Evolutionary conservation across 169 alveolate species (phyloP).

Genomic region (Blepharisma undulans): DNA sequence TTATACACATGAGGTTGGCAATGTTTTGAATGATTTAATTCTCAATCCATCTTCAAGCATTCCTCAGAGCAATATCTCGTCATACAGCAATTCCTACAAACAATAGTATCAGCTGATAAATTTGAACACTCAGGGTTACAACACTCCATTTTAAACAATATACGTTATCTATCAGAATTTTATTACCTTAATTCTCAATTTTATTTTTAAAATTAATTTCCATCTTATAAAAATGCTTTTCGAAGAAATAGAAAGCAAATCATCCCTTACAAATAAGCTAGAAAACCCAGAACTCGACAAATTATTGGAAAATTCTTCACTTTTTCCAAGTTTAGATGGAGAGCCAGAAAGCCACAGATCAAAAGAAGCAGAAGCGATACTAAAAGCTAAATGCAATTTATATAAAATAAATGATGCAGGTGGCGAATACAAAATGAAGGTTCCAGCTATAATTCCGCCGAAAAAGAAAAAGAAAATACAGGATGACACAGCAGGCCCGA

Average conservation of each 20-base stretch:
- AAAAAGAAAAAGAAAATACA: background rate
- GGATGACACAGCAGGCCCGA: background rate
- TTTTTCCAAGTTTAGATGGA: conserved; percentile 14
- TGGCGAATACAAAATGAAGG: background rate
- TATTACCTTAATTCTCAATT: background rate
- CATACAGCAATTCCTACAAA: background rate
- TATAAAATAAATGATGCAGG: background rate
- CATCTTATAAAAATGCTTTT: conserved; percentile 1
- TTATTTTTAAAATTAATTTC: background rate
- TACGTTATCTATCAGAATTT: background rate
- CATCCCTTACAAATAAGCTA: background rate
- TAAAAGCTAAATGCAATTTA: background rate
- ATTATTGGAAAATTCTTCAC: background rate
- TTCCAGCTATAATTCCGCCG: conserved; percentile 18
- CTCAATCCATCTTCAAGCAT: background rate
- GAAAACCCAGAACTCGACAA: conserved; percentile 30
- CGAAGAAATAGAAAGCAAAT: conserved; percentile 8
- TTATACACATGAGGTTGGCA: background rate
- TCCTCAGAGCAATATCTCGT: conserved; percentile 1
- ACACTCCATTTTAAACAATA: background rate
- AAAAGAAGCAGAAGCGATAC: conserved; percentile 9
- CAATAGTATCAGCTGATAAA: background rate
- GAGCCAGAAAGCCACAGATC: background rate
- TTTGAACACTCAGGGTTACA: background rate
- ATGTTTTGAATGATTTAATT: background rate